These are phyloP conservation scores for Skeletonema potamos DNA, from an alignment of 108 stramenopile species.

Conservation along the genomic window DNA sequence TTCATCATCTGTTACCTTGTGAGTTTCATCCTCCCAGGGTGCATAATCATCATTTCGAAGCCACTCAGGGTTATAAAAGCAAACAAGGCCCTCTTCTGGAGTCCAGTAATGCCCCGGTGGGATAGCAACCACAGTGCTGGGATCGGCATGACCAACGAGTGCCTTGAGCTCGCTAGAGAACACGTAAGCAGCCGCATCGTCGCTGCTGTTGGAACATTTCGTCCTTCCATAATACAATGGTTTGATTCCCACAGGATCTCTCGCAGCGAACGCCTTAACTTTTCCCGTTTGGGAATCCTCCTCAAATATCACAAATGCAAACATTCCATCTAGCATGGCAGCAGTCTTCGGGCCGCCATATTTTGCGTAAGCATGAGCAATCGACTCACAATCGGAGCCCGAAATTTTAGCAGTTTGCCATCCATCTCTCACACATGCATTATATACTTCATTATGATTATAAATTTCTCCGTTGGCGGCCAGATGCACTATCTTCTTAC, in stretches of 20 bases:
- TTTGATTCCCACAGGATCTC: constrained; percentile 81
- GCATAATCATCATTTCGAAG: constrained; percentile 59
- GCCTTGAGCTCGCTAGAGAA: constrained; percentile 75
- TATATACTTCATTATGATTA: constrained; percentile 61
- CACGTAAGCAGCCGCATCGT: constrained; percentile 42
- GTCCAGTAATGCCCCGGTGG: constrained; percentile 82
- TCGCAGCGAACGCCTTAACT: constrained; percentile 59
- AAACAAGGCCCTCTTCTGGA: constrained; percentile 58
- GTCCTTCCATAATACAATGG: constrained; percentile 73
- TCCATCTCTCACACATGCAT: constrained; percentile 45
- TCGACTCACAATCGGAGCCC: constrained; percentile 71
- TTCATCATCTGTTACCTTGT: constrained; percentile 56
- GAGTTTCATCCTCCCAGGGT: constrained; percentile 53
- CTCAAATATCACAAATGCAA: constrained; percentile 73
- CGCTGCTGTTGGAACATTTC: constrained; percentile 5
- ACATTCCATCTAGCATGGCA: constrained; percentile 73
- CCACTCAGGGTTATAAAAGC: constrained; percentile 79
- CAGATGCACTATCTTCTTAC: constrained; percentile 41
- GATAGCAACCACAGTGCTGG: constrained; percentile 51
- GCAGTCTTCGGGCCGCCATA: constrained; percentile 56
- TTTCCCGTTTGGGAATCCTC: constrained; percentile 38
- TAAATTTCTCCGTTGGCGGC: constrained; percentile 84
- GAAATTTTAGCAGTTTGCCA: constrained; percentile 52
- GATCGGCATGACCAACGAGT: constrained; percentile 63
- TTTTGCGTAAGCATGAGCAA: constrained; percentile 65